A percentile compares a stretch with the other conserved stretches of the same genome.
These are phyloP conservation scores for Ophiostoma montium DNA, from an alignment of 2,329 filamentous ascomycete species.

Conservation along the genomic window DNA sequence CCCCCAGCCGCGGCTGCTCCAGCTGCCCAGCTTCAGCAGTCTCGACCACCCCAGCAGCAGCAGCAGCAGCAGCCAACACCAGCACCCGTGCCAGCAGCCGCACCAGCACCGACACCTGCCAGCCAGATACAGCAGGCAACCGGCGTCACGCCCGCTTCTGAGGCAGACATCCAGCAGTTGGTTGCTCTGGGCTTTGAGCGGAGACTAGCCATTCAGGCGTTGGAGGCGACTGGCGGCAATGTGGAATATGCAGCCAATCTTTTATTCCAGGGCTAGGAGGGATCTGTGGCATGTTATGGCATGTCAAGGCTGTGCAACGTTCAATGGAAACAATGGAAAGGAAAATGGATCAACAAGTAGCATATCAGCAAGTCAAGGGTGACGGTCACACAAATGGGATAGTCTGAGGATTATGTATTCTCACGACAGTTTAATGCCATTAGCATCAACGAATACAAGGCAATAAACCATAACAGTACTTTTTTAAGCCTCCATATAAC, in stretches of 20 bases:
- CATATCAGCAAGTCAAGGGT: no score
- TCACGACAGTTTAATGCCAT: no score
- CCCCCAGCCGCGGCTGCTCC: not conserved
- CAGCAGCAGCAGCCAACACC: not conserved
- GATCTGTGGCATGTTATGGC: no score
- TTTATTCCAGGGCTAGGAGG: slow-evolving; percentile 45
- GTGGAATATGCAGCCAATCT: slow-evolving; percentile 78
- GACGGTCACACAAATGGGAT: no score
- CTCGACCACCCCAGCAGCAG: no score
- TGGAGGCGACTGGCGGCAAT: slow-evolving; percentile 73
- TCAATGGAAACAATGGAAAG: no score
- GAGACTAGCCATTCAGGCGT: slow-evolving; percentile 61
- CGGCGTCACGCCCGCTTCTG: slow-evolving; percentile 26
- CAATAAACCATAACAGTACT: no score
- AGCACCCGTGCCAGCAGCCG: not conserved
- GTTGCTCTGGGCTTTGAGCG: slow-evolving; percentile 64
- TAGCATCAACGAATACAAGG: no score
- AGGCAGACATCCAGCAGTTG: slow-evolving; percentile 61
- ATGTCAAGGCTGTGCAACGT: no score
- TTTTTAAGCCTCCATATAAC: no score
- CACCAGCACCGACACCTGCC: slow-evolving; percentile 9
- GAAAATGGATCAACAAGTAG: no score
- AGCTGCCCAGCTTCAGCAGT: not conserved
- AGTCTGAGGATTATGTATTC: no score
- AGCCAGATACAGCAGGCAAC: slow-evolving; percentile 17